These are phyloP conservation scores for Plantago major DNA, from an alignment of 257 asterid species.

Conservation along the genomic window DNA sequence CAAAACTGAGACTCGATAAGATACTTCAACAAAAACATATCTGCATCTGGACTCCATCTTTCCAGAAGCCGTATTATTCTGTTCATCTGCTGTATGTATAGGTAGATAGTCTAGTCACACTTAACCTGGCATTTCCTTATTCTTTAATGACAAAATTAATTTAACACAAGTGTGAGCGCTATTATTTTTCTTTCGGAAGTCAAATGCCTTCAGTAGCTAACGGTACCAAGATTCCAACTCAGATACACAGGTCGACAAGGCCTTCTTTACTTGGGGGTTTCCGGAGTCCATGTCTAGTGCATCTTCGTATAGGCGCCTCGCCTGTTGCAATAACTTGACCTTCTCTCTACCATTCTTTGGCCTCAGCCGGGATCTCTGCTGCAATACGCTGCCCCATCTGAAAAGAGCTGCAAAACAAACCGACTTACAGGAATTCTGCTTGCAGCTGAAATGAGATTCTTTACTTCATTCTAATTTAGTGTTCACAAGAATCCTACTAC, in stretches of 20 bases:
- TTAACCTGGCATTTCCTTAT: background rate
- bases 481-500: background rate
- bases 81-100: background rate
- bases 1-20: background rate
- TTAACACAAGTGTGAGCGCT: background rate
- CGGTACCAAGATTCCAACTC: constrained; percentile 64
- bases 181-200: background rate
- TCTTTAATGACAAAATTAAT: background rate
- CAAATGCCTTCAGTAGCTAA: constrained; percentile 18
- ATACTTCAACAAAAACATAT: background rate
- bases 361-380: constrained; percentile 74
- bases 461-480: background rate
- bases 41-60: background rate
- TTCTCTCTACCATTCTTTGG: constrained; percentile 71
- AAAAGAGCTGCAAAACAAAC: constrained; percentile 63
- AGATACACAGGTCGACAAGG: constrained; percentile 64
- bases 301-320: constrained; percentile 73
- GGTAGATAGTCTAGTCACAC: background rate
- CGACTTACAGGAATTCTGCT: background rate
- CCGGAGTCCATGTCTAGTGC: constrained; percentile 75
- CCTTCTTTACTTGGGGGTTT: constrained; percentile 51
- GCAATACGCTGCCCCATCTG: constrained; percentile 87
- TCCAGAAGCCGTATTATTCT: background rate
- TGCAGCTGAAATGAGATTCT: background rate
- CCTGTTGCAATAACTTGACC: constrained; percentile 83